Percentiles rank a stretch among this genome's conserved stretches.
Evolutionary conservation across 192 early-diverging fungal genomes (phyloP).

Genomic region (Coemansia sp.): DNA sequence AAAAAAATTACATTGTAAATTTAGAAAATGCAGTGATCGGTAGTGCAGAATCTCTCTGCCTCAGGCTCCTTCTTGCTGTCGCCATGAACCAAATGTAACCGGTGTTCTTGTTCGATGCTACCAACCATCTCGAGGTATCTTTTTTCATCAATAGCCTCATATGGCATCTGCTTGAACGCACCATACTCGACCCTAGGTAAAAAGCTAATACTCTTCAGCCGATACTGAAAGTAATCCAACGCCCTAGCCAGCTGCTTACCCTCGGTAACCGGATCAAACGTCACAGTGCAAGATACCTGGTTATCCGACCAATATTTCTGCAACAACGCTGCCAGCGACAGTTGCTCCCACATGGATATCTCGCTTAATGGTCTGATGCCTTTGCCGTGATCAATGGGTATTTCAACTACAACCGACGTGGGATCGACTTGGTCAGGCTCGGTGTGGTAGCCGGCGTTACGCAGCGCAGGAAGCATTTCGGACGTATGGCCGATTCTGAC

Average conservation of each 20-base stretch:
- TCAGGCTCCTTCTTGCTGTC: conserved; percentile 5
- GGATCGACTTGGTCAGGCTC: conserved; percentile 43
- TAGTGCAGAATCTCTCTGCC: conserved; percentile 17
- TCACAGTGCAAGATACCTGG: conserved; percentile 53
- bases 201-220: conserved; percentile 52
- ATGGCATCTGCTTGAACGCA: conserved; percentile 53
- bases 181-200: conserved; percentile 37
- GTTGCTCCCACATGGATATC: conserved; percentile 55
- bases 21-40: conserved; percentile 8
- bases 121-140: conserved; percentile 29
- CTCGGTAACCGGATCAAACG: conserved; percentile 44
- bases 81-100: background rate
- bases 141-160: conserved; percentile 43
- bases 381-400: conserved; percentile 52
- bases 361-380: conserved; percentile 35
- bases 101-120: conserved; percentile 5
- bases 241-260: conserved; percentile 28
- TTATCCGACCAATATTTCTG: conserved; percentile 54
- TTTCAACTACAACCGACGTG: conserved; percentile 42
- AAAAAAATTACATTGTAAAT: background rate
- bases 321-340: conserved; percentile 49
- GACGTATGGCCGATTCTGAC: conserved; percentile 42
- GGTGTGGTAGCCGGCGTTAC: conserved; percentile 30
- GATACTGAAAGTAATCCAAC: conserved; percentile 54
- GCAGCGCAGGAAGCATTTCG: conserved; percentile 22